phyloP scores from a whole-genome alignment of 2,329 filamentous ascomycete species.

The Alternaria sp. region DNA sequence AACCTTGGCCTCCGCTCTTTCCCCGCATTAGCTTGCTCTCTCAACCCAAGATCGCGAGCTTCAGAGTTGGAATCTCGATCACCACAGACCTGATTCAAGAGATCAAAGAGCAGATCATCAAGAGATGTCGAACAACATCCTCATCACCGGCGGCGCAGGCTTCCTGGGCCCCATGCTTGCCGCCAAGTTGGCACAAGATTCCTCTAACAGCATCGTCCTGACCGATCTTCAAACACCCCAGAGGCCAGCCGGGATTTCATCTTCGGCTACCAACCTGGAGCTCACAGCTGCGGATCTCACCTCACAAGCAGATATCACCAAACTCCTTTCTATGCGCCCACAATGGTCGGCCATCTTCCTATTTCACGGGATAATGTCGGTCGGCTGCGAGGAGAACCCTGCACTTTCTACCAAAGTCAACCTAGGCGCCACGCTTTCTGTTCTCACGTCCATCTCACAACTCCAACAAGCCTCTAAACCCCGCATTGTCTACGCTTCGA shows the following conservation, averaged over 20 bases:
- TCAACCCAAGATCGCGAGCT: not conserved
- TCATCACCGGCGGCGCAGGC: constrained; percentile 12
- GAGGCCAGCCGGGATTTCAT: constrained; percentile 1
- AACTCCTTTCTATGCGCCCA: constrained; percentile 9
- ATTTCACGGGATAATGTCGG: constrained; percentile 72
- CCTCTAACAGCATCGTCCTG: constrained; percentile 4
- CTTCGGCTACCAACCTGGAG: constrained; percentile 4
- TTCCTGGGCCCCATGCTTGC: constrained; percentile 13
- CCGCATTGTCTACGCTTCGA: constrained; percentile 1
- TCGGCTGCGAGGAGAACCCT: constrained; percentile 66
- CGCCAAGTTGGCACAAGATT: constrained; percentile 6
- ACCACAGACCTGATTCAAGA: not conserved
- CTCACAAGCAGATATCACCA: constrained; percentile 2
- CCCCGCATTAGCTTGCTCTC: not conserved
- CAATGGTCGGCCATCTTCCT: constrained; percentile 53
- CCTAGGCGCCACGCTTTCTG: constrained; percentile 62
- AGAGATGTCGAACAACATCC: constrained; percentile 1
- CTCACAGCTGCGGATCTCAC: not conserved
- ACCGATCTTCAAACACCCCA: constrained; percentile 10
- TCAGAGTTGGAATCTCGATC: not conserved
- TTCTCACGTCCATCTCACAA: constrained; percentile 38
- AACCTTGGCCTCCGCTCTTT: not conserved
- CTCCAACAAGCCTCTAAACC: not conserved
- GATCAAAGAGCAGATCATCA: not conserved
- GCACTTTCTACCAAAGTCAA: constrained; percentile 66